These are phyloP conservation scores for Globisporangium spinosum DNA, from an alignment of 352 stramenopile species.

Conservation along the genomic window DNA sequence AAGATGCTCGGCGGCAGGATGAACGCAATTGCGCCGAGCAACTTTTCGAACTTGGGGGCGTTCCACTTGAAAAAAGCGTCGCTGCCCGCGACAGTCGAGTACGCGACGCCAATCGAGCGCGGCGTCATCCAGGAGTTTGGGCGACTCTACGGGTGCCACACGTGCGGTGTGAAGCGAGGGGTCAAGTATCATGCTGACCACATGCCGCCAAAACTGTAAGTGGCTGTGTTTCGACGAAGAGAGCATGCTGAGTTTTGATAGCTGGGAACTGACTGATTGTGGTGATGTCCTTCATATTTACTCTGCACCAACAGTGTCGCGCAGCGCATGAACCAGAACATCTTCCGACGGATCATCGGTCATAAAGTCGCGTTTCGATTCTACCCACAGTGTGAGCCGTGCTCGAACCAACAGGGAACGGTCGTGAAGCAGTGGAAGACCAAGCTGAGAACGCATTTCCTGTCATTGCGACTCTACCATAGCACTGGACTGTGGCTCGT, in stretches of 20 bases:
- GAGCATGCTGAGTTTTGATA: background rate
- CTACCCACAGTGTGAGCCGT: slow-evolving; percentile 81
- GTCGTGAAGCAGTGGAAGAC: slow-evolving; percentile 64
- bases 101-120: slow-evolving; percentile 57
- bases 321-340: slow-evolving; percentile 43
- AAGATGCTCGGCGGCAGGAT: slow-evolving; percentile 69
- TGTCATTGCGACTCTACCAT: slow-evolving; percentile 68
- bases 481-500: slow-evolving; percentile 79
- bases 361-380: slow-evolving; percentile 68
- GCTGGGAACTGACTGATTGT: background rate
- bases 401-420: slow-evolving; percentile 69
- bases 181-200: slow-evolving; percentile 81
- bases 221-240: background rate
- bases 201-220: slow-evolving; percentile 82
- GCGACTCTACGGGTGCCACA: slow-evolving; percentile 78
- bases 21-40: slow-evolving; percentile 67
- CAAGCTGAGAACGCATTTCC: slow-evolving; percentile 64
- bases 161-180: slow-evolving; percentile 61
- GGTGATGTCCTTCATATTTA: background rate
- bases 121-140: slow-evolving; percentile 79
- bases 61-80: slow-evolving; percentile 79
- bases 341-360: slow-evolving; percentile 37
- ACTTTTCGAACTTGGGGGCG: slow-evolving; percentile 67
- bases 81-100: slow-evolving; percentile 67
- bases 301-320: slow-evolving; percentile 35